A percentile compares a stretch with the other conserved stretches of the same genome.
These are phyloP conservation scores for Cyclaneusma minus DNA, from an alignment of 2,329 filamentous ascomycete genomes.

Conservation along the genomic window DNA sequence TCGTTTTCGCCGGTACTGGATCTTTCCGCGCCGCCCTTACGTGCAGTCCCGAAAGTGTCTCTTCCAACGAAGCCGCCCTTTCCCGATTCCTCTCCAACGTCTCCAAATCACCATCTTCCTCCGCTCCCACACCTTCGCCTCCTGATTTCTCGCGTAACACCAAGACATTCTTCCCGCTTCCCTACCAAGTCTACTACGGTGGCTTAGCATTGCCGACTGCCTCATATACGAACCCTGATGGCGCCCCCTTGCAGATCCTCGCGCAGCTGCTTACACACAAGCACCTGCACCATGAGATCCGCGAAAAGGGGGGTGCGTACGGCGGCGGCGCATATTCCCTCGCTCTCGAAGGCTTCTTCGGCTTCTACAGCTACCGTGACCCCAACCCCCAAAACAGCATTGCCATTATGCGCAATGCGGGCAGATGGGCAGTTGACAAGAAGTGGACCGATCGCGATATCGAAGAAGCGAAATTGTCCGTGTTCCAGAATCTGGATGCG, in stretches of 20 bases:
- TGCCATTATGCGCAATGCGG: conserved; percentile 68
- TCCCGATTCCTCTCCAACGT: conserved; percentile 51
- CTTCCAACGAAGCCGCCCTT: conserved; percentile 55
- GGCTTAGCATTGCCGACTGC: conserved; percentile 68
- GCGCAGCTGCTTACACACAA: conserved; percentile 91
- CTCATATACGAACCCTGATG: conserved; percentile 61
- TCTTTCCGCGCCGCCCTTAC: conserved; percentile 70
- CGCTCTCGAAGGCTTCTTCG: conserved; percentile 70
- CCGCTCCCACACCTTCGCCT: conserved; percentile 15
- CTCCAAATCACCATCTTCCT: conserved; percentile 26
- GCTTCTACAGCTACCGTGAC: conserved; percentile 93
- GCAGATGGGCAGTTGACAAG: conserved; percentile 67
- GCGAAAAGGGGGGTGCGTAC: conserved; percentile 94
- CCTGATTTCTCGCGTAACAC: conserved; percentile 28
- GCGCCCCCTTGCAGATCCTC: conserved; percentile 74
- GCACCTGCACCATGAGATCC: conserved; percentile 90
- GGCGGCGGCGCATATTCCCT: conserved; percentile 79
- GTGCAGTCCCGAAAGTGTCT: conserved; percentile 61
- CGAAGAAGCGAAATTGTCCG: conserved; percentile 88
- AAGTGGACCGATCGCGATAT: conserved; percentile 72
- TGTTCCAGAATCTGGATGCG: conserved; percentile 86
- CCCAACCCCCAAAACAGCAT: conserved; percentile 86
- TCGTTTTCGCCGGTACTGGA: conserved; percentile 54
- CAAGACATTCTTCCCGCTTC: conserved; percentile 83
- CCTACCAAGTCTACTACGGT: conserved; percentile 95